Percentiles rank a stretch among this genome's conserved stretches.
Conservation (phyloP, 2,329 filamentous ascomycete species). For the Calcarisporium arbuscula region DNA sequence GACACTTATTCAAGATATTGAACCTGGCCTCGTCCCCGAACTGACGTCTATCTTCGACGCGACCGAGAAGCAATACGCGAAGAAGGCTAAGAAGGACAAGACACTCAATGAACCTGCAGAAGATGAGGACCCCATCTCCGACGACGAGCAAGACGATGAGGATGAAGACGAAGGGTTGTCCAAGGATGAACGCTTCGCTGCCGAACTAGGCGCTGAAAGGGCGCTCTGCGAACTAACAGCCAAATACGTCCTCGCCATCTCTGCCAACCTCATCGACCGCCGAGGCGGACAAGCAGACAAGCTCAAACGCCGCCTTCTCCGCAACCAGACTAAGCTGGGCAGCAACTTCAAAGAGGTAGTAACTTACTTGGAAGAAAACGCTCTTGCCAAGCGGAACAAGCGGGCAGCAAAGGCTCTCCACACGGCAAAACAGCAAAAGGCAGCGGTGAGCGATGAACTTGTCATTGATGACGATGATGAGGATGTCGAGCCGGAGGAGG, state of each 20-base stretch:
- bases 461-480: slow-evolving; percentile 37
- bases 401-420: slow-evolving; percentile 23
- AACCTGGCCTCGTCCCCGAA: slow-evolving; percentile 55
- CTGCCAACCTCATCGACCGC: slow-evolving; percentile 67
- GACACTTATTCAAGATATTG: slow-evolving; percentile 61
- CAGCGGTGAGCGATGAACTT: slow-evolving; percentile 36
- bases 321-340: slow-evolving; percentile 77
- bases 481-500: slow-evolving; percentile 50
- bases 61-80: slow-evolving; percentile 72
- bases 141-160: slow-evolving; percentile 52
- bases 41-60: slow-evolving; percentile 72
- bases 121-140: slow-evolving; percentile 66
- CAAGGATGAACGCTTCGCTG: slow-evolving; percentile 53
- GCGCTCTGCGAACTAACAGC: slow-evolving; percentile 78
- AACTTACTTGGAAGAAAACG: slow-evolving; percentile 67
- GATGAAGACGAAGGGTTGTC: slow-evolving; percentile 48
- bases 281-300: slow-evolving; percentile 53
- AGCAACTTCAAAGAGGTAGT: slow-evolving; percentile 81
- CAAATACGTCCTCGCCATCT: slow-evolving; percentile 75
- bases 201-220: slow-evolving; percentile 73
- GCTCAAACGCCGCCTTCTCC: slow-evolving; percentile 64
- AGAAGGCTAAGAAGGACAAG: slow-evolving; percentile 51
- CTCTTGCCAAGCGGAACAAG: slow-evolving; percentile 41
- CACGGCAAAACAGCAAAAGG: slow-evolving; percentile 26
- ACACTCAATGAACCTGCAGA: slow-evolving; percentile 58